Evolutionary conservation across 495 filamentous ascomycete species (phyloP).

Genomic region (Xylaria venustula): DNA sequence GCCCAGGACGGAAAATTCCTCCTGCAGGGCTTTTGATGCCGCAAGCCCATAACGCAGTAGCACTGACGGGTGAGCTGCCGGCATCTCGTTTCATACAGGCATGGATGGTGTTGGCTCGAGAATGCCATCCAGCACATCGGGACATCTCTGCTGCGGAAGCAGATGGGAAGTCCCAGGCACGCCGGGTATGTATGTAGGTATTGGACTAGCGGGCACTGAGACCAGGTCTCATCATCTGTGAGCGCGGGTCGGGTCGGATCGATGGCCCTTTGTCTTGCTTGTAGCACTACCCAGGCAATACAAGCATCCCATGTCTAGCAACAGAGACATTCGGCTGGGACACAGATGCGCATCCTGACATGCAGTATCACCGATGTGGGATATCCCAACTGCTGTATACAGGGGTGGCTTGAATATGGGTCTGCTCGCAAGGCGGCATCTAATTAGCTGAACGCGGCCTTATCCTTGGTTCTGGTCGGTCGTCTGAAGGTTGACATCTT

Average conservation of each 20-base stretch:
- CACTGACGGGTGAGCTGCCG: not conserved
- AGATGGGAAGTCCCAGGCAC: not conserved
- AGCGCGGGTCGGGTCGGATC: not conserved
- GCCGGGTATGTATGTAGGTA: not conserved
- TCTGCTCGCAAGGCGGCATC: not conserved
- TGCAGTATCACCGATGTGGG: conserved; percentile 5
- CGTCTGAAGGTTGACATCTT: not conserved
- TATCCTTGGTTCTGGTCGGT: not conserved
- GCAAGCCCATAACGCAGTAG: too few relatives aligned
- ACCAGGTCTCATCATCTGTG: too few relatives aligned
- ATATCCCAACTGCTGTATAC: not conserved
- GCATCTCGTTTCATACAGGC: not conserved
- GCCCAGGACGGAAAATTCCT: not conserved
- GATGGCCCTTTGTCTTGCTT: not conserved
- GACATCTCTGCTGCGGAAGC: not conserved
- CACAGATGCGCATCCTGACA: not conserved
- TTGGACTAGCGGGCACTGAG: not conserved
- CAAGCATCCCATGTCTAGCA: not conserved
- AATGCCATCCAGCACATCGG: conserved; percentile 5
- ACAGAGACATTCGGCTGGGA: not conserved
- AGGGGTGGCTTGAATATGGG: not conserved
- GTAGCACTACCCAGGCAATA: not conserved
- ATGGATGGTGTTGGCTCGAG: not conserved
- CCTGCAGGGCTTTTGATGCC: too few relatives aligned
- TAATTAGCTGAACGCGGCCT: not conserved